phyloP scores from a whole-genome alignment of 192 early-diverging fungal species.

The Rhizoclosmatium globosum region DNA sequence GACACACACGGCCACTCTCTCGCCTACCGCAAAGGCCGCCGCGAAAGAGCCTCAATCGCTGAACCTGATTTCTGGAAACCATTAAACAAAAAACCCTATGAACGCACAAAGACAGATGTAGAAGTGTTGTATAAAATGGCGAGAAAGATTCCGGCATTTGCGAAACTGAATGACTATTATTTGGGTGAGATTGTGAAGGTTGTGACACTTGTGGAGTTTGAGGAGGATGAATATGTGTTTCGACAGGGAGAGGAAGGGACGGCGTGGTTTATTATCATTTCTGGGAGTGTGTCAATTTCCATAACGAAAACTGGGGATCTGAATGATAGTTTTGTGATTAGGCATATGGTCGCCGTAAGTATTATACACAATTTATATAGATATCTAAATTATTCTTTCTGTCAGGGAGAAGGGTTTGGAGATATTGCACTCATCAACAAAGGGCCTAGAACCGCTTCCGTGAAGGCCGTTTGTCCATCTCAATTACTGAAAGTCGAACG shows the following conservation, averaged over 20 bases:
- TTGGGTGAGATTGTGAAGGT: constrained; percentile 16
- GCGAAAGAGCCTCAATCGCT: not conserved
- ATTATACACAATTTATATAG: not conserved
- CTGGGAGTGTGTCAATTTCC: constrained; percentile 32
- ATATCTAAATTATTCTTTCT: too few species aligned
- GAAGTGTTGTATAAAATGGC: not conserved
- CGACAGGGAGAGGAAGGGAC: constrained; percentile 52
- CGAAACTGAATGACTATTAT: not conserved
- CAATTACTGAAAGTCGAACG: constrained; percentile 53
- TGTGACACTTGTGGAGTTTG: not conserved
- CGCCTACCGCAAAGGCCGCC: not conserved
- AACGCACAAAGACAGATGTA: constrained; percentile 1
- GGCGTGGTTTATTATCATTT: constrained; percentile 54
- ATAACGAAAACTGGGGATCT: constrained; percentile 36
- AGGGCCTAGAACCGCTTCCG: constrained; percentile 50
- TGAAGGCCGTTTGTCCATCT: constrained; percentile 40
- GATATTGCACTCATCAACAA: constrained; percentile 56
- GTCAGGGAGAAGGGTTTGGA: constrained; percentile 53
- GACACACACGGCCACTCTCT: not conserved
- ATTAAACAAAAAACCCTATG: constrained; percentile 5
- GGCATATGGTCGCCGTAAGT: not conserved
- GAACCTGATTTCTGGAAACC: not conserved
- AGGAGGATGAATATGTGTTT: constrained; percentile 14
- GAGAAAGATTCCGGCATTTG: constrained; percentile 15
- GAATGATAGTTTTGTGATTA: constrained; percentile 41